phyloP scores from a whole-genome alignment of 805 yeast species.

The Yarrowia sp. region DNA sequence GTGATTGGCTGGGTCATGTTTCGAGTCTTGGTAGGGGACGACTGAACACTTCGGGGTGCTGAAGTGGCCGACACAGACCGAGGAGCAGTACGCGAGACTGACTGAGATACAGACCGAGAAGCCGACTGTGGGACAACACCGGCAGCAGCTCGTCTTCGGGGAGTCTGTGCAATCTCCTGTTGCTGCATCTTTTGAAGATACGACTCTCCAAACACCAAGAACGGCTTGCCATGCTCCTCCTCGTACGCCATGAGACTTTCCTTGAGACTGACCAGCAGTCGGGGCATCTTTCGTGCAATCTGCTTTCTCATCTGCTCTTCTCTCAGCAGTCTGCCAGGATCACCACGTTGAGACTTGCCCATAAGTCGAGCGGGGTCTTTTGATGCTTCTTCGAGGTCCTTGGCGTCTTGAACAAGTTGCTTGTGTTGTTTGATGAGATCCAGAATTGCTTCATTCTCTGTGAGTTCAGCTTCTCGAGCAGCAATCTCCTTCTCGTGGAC shows the following conservation, averaged over 20 bases:
- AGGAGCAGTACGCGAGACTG: too few relatives aligned
- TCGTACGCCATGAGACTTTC: constrained; percentile 59
- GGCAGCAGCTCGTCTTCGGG: constrained; percentile 6
- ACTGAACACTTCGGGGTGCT: not conserved
- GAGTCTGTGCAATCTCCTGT: constrained; percentile 5
- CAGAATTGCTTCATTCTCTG: constrained; percentile 62
- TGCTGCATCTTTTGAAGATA: constrained; percentile 14
- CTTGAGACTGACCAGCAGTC: constrained; percentile 60
- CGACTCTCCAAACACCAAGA: constrained; percentile 56
- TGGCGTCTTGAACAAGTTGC: constrained; percentile 64
- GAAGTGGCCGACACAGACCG: not conserved
- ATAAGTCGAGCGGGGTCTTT: constrained; percentile 81
- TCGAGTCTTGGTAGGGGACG: constrained; percentile 9
- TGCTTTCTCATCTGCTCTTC: constrained; percentile 81
- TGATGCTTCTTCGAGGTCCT: constrained; percentile 68
- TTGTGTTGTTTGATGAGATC: constrained; percentile 62
- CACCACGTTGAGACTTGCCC: constrained; percentile 55
- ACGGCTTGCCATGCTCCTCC: constrained; percentile 45
- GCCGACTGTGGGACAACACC: too few relatives aligned
- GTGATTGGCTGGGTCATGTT: not conserved
- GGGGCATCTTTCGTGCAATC: constrained; percentile 72
- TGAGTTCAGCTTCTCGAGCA: constrained; percentile 58
- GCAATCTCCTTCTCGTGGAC: constrained; percentile 70
- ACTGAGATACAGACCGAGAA: constrained; percentile 3
- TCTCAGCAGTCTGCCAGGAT: constrained; percentile 73